Percentiles rank a stretch among this genome's conserved stretches.
Evolutionary conservation across 2,329 filamentous ascomycete species (phyloP).

Genomic region (Colletotrichum tanaceti): DNA sequence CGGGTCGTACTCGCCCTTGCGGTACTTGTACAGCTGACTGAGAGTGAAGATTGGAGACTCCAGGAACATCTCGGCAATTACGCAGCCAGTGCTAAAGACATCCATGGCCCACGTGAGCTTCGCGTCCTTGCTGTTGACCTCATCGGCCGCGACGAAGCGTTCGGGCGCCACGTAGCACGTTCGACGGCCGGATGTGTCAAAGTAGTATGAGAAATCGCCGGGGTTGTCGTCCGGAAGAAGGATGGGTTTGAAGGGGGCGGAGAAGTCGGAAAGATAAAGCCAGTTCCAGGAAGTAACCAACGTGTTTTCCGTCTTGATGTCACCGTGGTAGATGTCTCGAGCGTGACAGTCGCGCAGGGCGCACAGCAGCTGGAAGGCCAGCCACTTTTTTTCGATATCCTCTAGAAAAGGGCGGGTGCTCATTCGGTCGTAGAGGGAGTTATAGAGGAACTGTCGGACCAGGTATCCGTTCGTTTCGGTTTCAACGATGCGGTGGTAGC

Average conservation of each 20-base stretch:
- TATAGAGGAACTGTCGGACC: slow-evolving; percentile 94
- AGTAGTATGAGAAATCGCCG: slow-evolving; percentile 97
- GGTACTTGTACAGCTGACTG: slow-evolving; percentile 94
- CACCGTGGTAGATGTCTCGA: slow-evolving; percentile 91
- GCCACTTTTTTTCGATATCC: slow-evolving; percentile 98
- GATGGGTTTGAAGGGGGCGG: slow-evolving; percentile 92
- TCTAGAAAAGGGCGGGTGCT: slow-evolving; percentile 97
- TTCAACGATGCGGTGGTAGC: slow-evolving; percentile 91
- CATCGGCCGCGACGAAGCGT: slow-evolving; percentile 80
- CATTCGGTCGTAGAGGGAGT: slow-evolving; percentile 95
- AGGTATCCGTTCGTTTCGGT: slow-evolving; percentile 92
- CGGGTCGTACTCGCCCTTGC: slow-evolving; percentile 91
- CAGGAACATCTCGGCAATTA: slow-evolving; percentile 95
- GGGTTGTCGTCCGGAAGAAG: slow-evolving; percentile 96
- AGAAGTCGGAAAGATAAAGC: slow-evolving; percentile 98
- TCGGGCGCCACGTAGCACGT: slow-evolving; percentile 97
- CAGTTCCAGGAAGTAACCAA: slow-evolving; percentile 99
- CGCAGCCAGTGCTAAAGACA: slow-evolving; percentile 95
- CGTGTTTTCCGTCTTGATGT: slow-evolving; percentile 98
- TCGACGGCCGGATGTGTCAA: slow-evolving; percentile 89
- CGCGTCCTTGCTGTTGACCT: slow-evolving; percentile 69
- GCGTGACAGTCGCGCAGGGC: slow-evolving; percentile 92
- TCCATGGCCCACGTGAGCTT: slow-evolving; percentile 94
- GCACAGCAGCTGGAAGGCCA: slow-evolving; percentile 94
- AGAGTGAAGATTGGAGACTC: slow-evolving; percentile 98